phyloP scores from a whole-genome alignment of 805 yeast genomes.

The Kodamaea neixiangensis region DNA sequence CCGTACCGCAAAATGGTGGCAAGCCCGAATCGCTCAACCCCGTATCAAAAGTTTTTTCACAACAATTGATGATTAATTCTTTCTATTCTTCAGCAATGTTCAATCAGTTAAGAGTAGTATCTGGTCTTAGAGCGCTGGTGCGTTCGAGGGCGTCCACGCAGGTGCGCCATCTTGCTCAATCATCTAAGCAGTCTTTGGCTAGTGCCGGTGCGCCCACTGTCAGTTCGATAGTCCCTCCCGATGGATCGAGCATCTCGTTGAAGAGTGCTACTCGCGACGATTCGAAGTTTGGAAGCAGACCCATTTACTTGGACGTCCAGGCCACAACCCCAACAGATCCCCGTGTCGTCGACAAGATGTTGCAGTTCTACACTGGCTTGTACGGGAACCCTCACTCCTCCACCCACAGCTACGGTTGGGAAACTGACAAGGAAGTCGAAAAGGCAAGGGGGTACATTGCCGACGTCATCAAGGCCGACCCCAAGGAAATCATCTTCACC shows the following conservation, averaged over 20 bases:
- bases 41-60: neutral
- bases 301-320: slow-evolving; percentile 95
- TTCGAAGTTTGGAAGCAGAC: slow-evolving; percentile 66
- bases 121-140: slow-evolving; percentile 19
- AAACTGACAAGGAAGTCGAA: slow-evolving; percentile 90
- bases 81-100: slow-evolving; percentile 7
- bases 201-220: slow-evolving; percentile 17
- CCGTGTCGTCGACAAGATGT: slow-evolving; percentile 86
- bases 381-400: slow-evolving; percentile 98
- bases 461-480: slow-evolving; percentile 82
- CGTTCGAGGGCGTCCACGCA: neutral
- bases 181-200: slow-evolving; percentile 14
- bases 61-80: slow-evolving; percentile 4
- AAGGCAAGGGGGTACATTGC: slow-evolving; percentile 83
- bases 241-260: slow-evolving; percentile 48
- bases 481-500: slow-evolving; percentile 95
- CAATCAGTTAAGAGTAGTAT: slow-evolving; percentile 14
- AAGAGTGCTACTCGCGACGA: slow-evolving; percentile 48
- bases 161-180: neutral
- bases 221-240: slow-evolving; percentile 37
- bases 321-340: slow-evolving; percentile 99
- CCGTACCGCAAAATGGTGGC: neutral
- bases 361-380: slow-evolving; percentile 83
- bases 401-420: slow-evolving; percentile 99
- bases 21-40: neutral